Evolutionary conservation across 2,329 filamentous ascomycete species (phyloP).

Genomic region (Exserohilum rostratum): DNA sequence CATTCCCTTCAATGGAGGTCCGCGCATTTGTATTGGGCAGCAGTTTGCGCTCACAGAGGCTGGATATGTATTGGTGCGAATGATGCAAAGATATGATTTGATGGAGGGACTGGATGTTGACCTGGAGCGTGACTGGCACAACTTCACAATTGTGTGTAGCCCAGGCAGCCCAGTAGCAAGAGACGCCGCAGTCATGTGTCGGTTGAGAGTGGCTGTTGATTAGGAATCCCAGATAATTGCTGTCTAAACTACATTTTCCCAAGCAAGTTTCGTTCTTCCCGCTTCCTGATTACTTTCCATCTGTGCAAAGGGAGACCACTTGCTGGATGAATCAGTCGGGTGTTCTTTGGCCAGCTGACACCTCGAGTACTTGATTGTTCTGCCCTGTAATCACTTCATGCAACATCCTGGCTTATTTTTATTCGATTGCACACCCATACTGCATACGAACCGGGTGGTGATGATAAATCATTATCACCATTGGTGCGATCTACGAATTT

Average conservation of each 20-base stretch:
- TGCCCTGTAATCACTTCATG: too few species aligned
- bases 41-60: constrained; percentile 28
- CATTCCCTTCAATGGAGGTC: constrained; percentile 34
- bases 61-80: constrained; percentile 12
- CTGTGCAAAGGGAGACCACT: too few species aligned
- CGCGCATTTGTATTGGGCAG: constrained; percentile 30
- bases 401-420: too few species aligned
- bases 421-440: too few species aligned
- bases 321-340: too few species aligned
- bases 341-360: too few species aligned
- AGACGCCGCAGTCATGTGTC: constrained; percentile 4
- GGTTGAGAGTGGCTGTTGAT: constrained; percentile 7
- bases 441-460: too few species aligned
- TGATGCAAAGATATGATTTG: constrained; percentile 3
- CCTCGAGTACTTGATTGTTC: too few species aligned
- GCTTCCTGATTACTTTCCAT: too few species aligned
- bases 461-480: too few species aligned
- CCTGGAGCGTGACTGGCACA: constrained; percentile 7
- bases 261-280: too few species aligned
- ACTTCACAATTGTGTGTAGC: constrained; percentile 10
- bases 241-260: not conserved
- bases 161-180: constrained; percentile 3
- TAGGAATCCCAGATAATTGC: not conserved
- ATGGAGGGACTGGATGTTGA: constrained; percentile 8
- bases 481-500: too few species aligned